A percentile compares a stretch with the other conserved stretches of the same genome.
Conservation (phyloP, 371 early-diverging fungal species). For the Mucor circinelloides region DNA sequence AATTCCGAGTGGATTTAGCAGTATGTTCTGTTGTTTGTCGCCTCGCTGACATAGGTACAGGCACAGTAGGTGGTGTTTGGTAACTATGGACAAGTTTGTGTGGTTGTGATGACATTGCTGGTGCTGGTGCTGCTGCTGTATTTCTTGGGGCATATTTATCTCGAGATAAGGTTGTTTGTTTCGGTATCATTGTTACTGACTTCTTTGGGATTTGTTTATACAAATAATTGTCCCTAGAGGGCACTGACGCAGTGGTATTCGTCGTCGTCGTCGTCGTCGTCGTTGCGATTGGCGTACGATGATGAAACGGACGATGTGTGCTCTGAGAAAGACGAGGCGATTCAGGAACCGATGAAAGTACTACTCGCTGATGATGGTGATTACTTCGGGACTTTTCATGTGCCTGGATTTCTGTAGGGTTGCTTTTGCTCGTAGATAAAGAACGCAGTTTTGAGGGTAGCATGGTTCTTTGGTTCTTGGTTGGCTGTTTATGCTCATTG, state of each 20-base stretch:
- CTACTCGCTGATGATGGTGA: background rate
- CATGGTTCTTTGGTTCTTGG: background rate
- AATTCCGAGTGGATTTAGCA: background rate
- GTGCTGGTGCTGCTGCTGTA: background rate
- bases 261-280: no score
- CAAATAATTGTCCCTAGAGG: background rate
- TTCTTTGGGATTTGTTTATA: background rate
- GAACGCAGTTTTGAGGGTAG: background rate
- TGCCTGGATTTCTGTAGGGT: background rate
- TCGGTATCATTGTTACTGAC: conserved; percentile 2
- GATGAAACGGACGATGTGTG: background rate
- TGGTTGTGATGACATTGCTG: background rate
- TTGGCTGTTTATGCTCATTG: background rate
- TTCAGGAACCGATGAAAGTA: background rate
- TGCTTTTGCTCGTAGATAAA: background rate
- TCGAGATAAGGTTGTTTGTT: background rate
- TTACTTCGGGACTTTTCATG: background rate
- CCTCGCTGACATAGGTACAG: background rate
- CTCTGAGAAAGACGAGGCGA: background rate
- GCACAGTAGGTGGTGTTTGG: background rate
- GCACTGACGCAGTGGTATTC: background rate
- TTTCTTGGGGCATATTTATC: background rate
- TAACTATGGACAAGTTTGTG: background rate
- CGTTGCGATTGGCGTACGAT: background rate
- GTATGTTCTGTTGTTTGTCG: background rate